These are phyloP conservation scores for Ustilago trichophora DNA, from an alignment of 1,284 basidiomycete species.

Conservation along the genomic window DNA sequence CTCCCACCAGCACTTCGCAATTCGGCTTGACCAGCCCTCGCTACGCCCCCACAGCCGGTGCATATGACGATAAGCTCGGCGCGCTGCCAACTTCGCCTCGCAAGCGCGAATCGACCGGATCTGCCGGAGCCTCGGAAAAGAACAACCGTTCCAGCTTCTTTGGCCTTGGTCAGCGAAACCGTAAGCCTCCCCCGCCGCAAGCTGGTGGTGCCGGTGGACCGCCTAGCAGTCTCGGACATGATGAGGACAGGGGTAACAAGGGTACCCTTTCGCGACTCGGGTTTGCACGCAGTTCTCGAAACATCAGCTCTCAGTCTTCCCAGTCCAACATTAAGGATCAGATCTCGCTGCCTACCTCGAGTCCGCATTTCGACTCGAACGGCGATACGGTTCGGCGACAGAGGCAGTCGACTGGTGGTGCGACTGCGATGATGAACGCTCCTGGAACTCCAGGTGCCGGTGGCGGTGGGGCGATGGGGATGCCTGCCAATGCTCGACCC, in stretches of 20 bases:
- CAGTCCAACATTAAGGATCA: slow-evolving; percentile 56
- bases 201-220: slow-evolving; percentile 9
- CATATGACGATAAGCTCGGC: slow-evolving; percentile 40
- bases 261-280: slow-evolving; percentile 57
- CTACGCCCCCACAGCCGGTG: slow-evolving; percentile 14
- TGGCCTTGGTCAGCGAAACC: slow-evolving; percentile 44
- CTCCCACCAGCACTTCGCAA: slow-evolving; percentile 18
- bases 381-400: slow-evolving; percentile 53
- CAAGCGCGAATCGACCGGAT: slow-evolving; percentile 52
- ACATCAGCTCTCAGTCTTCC: slow-evolving; percentile 32
- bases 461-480: too few relatives aligned
- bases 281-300: slow-evolving; percentile 38
- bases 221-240: slow-evolving; percentile 11
- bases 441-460: slow-evolving; percentile 6
- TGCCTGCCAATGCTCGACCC: slow-evolving; percentile 18
- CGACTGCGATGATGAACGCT: background rate
- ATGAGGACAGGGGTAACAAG: slow-evolving; percentile 37
- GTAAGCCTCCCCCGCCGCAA: slow-evolving; percentile 48
- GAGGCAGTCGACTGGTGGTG: slow-evolving; percentile 27
- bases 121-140: slow-evolving; percentile 17
- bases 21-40: slow-evolving; percentile 24
- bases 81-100: slow-evolving; percentile 46
- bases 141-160: slow-evolving; percentile 59
- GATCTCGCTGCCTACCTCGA: slow-evolving; percentile 62
- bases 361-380: slow-evolving; percentile 56